These are phyloP conservation scores for Metarhizium rileyi DNA, from an alignment of 2,329 filamentous ascomycete genomes.

Conservation along the genomic window DNA sequence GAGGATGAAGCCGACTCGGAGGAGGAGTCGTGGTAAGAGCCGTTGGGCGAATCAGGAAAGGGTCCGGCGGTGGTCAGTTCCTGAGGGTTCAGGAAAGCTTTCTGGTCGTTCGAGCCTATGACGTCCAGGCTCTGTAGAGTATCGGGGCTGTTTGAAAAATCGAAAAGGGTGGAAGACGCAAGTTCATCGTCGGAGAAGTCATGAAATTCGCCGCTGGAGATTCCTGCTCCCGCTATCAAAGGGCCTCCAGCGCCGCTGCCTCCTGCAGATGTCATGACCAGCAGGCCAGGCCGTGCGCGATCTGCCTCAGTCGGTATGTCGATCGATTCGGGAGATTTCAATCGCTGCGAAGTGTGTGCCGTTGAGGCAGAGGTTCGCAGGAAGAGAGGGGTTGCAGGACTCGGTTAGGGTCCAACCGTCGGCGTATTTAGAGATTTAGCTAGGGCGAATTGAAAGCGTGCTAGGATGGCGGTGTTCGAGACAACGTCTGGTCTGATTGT, in stretches of 20 bases:
- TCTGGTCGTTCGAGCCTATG: slow-evolving; percentile 20
- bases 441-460: background rate
- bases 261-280: slow-evolving; percentile 27
- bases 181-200: slow-evolving; percentile 29
- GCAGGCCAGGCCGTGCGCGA: slow-evolving; percentile 12
- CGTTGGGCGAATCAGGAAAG: slow-evolving; percentile 32
- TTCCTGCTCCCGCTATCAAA: slow-evolving; percentile 28
- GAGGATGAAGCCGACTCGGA: slow-evolving; percentile 41
- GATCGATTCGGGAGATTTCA: background rate
- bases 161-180: slow-evolving; percentile 22
- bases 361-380: background rate
- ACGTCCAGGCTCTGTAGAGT: slow-evolving; percentile 24
- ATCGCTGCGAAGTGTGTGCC: background rate
- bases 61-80: slow-evolving; percentile 25
- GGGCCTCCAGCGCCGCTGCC: slow-evolving; percentile 25
- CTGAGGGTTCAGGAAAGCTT: slow-evolving; percentile 23
- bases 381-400: background rate
- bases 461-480: background rate
- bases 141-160: slow-evolving; percentile 28
- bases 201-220: slow-evolving; percentile 27
- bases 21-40: slow-evolving; percentile 38
- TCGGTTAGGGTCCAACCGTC: background rate
- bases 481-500: background rate
- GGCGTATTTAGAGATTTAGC: background rate
- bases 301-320: slow-evolving; percentile 9